Evolutionary conservation across 139 green algal species (phyloP).

Genomic region (Picochlorum sp.): DNA sequence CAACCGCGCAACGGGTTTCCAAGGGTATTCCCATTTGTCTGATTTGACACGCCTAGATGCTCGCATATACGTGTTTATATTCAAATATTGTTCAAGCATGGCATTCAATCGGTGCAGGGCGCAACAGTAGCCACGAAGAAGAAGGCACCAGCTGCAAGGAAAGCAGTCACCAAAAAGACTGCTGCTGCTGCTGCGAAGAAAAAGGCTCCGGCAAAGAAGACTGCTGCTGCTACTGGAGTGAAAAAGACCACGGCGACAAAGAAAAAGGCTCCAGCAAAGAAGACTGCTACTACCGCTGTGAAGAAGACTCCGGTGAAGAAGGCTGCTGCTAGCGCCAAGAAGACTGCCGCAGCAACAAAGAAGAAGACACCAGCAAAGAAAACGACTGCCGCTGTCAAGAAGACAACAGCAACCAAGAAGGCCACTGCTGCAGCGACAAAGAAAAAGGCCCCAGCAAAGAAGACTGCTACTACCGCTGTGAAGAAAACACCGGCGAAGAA

Average conservation of each 20-base stretch:
- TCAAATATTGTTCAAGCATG: too few species aligned
- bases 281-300: background rate
- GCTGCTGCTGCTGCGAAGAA: background rate
- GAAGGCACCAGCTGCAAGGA: background rate
- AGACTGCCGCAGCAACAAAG: background rate
- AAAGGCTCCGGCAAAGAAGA: background rate
- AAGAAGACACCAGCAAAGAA: slow-evolving; percentile 18
- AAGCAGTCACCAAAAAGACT: background rate
- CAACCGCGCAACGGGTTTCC: too few species aligned
- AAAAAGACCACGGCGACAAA: slow-evolving; percentile 5
- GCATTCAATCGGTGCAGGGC: too few species aligned
- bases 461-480: background rate
- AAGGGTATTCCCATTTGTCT: too few species aligned
- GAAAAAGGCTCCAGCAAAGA: slow-evolving; percentile 7
- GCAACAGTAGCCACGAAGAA: too few species aligned
- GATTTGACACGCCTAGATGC: too few species aligned
- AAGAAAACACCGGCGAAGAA: background rate
- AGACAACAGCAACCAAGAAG: background rate
- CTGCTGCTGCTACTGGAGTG: slow-evolving; percentile 5
- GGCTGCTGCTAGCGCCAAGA: slow-evolving; percentile 13
- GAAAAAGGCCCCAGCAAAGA: background rate
- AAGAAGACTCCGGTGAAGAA: slow-evolving; percentile 16
- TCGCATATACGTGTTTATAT: too few species aligned
- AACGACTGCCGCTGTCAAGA: slow-evolving; percentile 15
- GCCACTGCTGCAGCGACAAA: background rate